A percentile compares a stretch with the other conserved stretches of the same genome.
Conservation (phyloP, 148 eudicot genomes). For the Drosera capensis region DNA sequence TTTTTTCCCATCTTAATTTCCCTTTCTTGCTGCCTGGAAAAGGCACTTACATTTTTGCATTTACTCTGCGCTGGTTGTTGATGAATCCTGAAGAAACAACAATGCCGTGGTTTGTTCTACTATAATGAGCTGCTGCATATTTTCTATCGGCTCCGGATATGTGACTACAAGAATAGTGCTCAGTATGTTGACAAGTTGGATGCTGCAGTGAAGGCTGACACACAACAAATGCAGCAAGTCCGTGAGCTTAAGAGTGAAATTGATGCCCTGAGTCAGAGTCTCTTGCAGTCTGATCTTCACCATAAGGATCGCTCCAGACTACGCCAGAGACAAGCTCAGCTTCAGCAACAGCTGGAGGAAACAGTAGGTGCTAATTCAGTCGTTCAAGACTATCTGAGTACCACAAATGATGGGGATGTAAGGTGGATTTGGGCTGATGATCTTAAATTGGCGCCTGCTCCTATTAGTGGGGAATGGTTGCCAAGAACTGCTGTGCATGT, state of each 20-base stretch:
- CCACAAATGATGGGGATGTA: constrained; percentile 51
- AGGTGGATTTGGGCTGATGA: constrained; percentile 46
- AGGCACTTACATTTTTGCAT: not conserved
- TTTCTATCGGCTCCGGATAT: constrained; percentile 83
- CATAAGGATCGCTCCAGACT: constrained; percentile 41
- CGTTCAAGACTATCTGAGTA: constrained; percentile 30
- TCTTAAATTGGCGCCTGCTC: constrained; percentile 81
- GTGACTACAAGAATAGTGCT: constrained; percentile 82
- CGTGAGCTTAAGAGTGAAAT: constrained; percentile 54
- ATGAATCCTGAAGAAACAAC: constrained; percentile 34
- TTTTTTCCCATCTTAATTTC: not conserved
- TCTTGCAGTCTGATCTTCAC: constrained; percentile 39
- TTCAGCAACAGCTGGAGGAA: constrained; percentile 48
- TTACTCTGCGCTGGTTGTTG: constrained; percentile 2
- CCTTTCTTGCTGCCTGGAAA: constrained; percentile 1
- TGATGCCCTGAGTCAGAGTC: constrained; percentile 32
- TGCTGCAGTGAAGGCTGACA: constrained; percentile 79
- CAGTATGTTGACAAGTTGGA: constrained; percentile 75
- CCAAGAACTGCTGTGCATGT: constrained; percentile 89
- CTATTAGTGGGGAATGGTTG: constrained; percentile 96
- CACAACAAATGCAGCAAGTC: constrained; percentile 35
- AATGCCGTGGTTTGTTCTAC: constrained; percentile 75
- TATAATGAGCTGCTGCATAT: constrained; percentile 75
- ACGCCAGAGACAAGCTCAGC: constrained; percentile 39
- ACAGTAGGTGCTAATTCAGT: constrained; percentile 19